Percentiles rank a stretch among this genome's conserved stretches.
Conservation (phyloP, 192 early-diverging fungal genomes). For the Gigaspora rosea region DNA sequence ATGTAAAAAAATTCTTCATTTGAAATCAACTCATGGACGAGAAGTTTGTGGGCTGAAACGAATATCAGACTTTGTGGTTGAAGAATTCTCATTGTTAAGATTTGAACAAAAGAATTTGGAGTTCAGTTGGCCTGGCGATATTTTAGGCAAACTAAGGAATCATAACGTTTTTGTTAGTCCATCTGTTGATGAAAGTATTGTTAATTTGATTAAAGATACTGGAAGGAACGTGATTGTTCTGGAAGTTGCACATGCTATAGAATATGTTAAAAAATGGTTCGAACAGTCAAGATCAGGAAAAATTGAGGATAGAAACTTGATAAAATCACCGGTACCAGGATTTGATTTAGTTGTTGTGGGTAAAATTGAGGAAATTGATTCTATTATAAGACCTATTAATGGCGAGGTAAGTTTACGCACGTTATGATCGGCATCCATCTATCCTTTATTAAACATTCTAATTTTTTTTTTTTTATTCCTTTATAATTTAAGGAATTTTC, state of each 20-base stretch:
- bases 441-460: background rate
- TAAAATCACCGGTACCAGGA: background rate
- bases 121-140: background rate
- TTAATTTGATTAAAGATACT: background rate
- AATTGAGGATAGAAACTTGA: background rate
- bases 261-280: background rate
- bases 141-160: background rate
- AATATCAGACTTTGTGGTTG: constrained; percentile 6
- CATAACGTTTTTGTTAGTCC: constrained; percentile 6
- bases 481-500: too few relatives aligned
- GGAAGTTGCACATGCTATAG: background rate
- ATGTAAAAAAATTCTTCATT: constrained; percentile 2
- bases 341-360: constrained; percentile 12
- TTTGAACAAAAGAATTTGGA: background rate
- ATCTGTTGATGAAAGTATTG: background rate
- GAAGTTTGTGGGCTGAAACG: constrained; percentile 4
- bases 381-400: background rate
- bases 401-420: background rate
- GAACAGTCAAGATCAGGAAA: background rate
- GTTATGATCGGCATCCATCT: background rate
- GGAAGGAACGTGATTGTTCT: background rate
- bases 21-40: constrained; percentile 17
- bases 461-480: too few relatives aligned
- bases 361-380: background rate
- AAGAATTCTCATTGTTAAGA: background rate